These are phyloP conservation scores for Coemansia sp. DNA, from an alignment of 192 early-diverging fungal genomes.

Conservation along the genomic window DNA sequence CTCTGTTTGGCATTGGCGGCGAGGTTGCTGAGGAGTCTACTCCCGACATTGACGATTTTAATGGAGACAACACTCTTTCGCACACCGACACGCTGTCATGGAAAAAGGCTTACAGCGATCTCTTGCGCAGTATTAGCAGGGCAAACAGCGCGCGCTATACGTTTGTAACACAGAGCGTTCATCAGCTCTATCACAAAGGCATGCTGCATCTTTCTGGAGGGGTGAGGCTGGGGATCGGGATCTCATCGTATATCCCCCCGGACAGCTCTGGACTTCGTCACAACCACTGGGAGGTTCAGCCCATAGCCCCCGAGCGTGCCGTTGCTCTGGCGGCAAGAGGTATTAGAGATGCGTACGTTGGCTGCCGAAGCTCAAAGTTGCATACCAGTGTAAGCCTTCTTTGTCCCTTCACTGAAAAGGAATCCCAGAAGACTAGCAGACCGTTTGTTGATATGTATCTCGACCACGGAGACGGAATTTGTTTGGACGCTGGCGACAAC, in stretches of 20 bases:
- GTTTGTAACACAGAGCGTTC: constrained; percentile 41
- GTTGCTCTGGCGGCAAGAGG: constrained; percentile 14
- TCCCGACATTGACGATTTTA: constrained; percentile 10
- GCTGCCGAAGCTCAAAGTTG: constrained; percentile 46
- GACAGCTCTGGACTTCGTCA: constrained; percentile 32
- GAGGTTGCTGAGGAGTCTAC: constrained; percentile 9
- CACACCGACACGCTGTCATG: constrained; percentile 16
- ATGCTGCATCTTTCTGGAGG: constrained; percentile 49
- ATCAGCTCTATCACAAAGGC: constrained; percentile 48
- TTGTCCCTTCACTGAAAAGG: constrained; percentile 41
- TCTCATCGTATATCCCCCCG: constrained; percentile 49
- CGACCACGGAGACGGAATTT: background rate
- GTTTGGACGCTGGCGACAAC: background rate
- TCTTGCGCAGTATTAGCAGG: constrained; percentile 34
- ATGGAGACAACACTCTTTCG: constrained; percentile 2
- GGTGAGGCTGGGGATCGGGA: constrained; percentile 53
- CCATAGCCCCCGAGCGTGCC: constrained; percentile 48
- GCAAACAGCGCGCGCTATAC: constrained; percentile 43
- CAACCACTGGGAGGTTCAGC: constrained; percentile 56
- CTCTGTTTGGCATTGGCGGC: constrained; percentile 7
- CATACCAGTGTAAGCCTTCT: constrained; percentile 48
- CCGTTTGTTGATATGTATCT: constrained; percentile 33
- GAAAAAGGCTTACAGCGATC: constrained; percentile 28
- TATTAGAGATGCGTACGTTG: constrained; percentile 43
- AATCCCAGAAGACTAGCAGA: background rate